Conservation (phyloP, 2,329 filamentous ascomycete genomes). For the Paramyrothecium sp. region DNA sequence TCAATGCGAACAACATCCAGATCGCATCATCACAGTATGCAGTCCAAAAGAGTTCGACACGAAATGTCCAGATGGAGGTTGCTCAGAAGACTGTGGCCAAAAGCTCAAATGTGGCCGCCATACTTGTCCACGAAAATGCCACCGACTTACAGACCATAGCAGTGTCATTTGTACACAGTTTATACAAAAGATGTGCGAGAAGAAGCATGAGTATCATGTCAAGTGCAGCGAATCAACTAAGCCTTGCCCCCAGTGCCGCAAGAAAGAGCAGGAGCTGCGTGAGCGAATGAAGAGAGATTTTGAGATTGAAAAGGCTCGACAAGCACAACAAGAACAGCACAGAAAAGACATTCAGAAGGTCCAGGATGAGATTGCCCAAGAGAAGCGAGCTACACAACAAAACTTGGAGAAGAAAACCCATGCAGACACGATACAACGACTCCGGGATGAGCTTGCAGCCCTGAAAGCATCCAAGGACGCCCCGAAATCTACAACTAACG, state of each 20-base stretch:
- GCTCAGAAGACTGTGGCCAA: conserved; percentile 53
- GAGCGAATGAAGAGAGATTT: conserved; percentile 43
- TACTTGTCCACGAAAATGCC: conserved; percentile 58
- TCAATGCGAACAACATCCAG: conserved; percentile 57
- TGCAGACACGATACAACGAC: conserved; percentile 18
- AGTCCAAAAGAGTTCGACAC: conserved; percentile 56
- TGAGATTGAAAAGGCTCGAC: conserved; percentile 48
- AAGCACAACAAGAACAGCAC: conserved; percentile 43
- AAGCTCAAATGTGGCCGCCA: conserved; percentile 57
- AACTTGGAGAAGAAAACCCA: conserved; percentile 42
- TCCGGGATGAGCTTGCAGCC: too few relatives aligned
- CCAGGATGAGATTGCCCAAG: conserved; percentile 52
- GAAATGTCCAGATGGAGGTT: conserved; percentile 69
- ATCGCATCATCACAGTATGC: conserved; percentile 43
- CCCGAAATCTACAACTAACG: too few relatives aligned
- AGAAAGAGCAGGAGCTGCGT: conserved; percentile 44
- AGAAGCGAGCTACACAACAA: conserved; percentile 41
- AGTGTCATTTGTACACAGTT: conserved; percentile 32
- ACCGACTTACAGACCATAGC: conserved; percentile 59
- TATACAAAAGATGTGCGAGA: conserved; percentile 47
- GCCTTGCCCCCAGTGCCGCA: conserved; percentile 50
- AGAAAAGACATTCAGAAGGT: conserved; percentile 42
- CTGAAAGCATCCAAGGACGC: too few relatives aligned
- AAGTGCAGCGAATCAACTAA: conserved; percentile 40
- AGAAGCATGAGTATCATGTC: conserved; percentile 47